phyloP scores from a whole-genome alignment of 495 filamentous ascomycete genomes.

The Aspergillus conjunctus region DNA sequence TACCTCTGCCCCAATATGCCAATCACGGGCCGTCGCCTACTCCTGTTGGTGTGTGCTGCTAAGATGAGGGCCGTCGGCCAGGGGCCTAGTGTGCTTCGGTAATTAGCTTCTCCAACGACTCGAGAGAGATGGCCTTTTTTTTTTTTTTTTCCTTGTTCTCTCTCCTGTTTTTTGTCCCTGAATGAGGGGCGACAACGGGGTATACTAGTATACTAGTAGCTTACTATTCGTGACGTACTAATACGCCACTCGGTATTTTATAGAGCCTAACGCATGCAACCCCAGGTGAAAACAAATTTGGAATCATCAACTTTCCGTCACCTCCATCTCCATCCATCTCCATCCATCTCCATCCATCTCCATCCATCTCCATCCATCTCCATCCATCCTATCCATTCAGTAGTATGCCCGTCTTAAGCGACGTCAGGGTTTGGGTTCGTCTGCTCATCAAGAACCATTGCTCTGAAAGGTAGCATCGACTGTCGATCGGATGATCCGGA shows the following conservation, averaged over 20 bases:
- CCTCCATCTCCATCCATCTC: too few relatives aligned
- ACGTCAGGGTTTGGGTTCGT: not conserved
- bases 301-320: too few relatives aligned
- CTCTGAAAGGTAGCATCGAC: not conserved
- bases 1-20: not conserved
- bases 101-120: not conserved
- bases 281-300: too few relatives aligned
- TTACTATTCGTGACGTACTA: too few relatives aligned
- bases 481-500: conserved; percentile 23
- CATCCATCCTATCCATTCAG: not conserved
- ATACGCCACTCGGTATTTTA: too few relatives aligned
- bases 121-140: not conserved
- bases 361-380: too few relatives aligned
- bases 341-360: too few relatives aligned
- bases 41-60: not conserved
- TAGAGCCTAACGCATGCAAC: too few relatives aligned
- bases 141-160: not conserved
- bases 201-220: too few relatives aligned
- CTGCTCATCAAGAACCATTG: not conserved
- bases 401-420: not conserved
- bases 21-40: conserved; percentile 1
- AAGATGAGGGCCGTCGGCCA: not conserved
- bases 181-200: too few relatives aligned
- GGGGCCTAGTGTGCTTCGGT: conserved; percentile 1
- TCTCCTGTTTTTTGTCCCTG: not conserved